Evolutionary conservation across 139 green algal species (phyloP).

Genomic region (Spirogloea muscicola): DNA sequence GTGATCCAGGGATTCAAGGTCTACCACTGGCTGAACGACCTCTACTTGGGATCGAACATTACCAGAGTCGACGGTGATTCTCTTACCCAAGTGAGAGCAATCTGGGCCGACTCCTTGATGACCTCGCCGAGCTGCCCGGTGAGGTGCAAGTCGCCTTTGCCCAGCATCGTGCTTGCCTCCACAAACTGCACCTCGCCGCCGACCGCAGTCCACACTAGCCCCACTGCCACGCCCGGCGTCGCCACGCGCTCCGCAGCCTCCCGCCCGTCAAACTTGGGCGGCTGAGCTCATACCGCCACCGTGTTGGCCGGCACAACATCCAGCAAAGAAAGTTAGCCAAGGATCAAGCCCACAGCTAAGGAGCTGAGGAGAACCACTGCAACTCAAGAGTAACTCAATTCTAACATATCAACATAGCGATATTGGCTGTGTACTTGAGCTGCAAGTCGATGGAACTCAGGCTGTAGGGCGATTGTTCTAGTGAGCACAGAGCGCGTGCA

Average conservation of each 20-base stretch:
- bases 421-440: too few relatives aligned
- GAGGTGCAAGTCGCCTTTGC: constrained; percentile 58
- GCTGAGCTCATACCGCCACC: constrained; percentile 2
- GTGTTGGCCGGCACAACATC: too few relatives aligned
- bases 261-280: constrained; percentile 50
- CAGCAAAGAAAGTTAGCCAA: too few relatives aligned
- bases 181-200: constrained; percentile 72
- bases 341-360: too few relatives aligned
- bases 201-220: constrained; percentile 72
- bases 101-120: constrained; percentile 67
- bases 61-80: too few relatives aligned
- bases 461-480: too few relatives aligned
- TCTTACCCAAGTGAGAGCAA: constrained; percentile 72
- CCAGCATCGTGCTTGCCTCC: constrained; percentile 57
- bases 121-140: constrained; percentile 76
- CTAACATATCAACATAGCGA: too few relatives aligned
- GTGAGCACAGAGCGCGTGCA: too few relatives aligned
- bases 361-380: too few relatives aligned
- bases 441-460: too few relatives aligned
- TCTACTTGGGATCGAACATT: constrained; percentile 40
- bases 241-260: constrained; percentile 53
- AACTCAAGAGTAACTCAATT: too few relatives aligned
- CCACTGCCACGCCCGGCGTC: constrained; percentile 62
- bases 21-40: neutral
- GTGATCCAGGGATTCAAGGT: neutral